A percentile compares a stretch with the other conserved stretches of the same genome.
phyloP scores from a whole-genome alignment of 2,329 filamentous ascomycete species.

The Colletotrichum chrysophilum region DNA sequence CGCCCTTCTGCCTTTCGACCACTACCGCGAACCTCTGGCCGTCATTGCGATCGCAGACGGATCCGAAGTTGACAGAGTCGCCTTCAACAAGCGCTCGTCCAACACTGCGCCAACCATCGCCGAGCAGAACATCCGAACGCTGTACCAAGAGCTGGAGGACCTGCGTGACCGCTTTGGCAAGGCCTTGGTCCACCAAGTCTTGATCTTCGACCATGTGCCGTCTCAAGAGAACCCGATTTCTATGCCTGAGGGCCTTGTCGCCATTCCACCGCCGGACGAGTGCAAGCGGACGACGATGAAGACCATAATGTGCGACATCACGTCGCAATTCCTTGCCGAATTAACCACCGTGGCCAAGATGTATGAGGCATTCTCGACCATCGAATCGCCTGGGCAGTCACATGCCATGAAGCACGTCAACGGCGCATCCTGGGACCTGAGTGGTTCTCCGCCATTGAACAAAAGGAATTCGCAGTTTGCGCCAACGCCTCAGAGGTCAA shows the following conservation, averaged over 20 bases:
- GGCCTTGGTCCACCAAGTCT: conserved; percentile 76
- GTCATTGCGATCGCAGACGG: conserved; percentile 88
- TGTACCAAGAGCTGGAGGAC: conserved; percentile 73
- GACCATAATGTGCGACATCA: conserved; percentile 80
- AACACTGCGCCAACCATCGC: conserved; percentile 53
- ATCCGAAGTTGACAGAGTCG: conserved; percentile 63
- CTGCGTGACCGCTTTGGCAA: conserved; percentile 76
- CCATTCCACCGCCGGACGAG: conserved; percentile 71
- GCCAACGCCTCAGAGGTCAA: conserved; percentile 54
- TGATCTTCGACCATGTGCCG: conserved; percentile 77
- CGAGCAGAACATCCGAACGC: conserved; percentile 62
- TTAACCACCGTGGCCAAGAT: conserved; percentile 77
- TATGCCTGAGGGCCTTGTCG: conserved; percentile 71
- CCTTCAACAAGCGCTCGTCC: conserved; percentile 61
- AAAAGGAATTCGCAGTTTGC: conserved; percentile 64
- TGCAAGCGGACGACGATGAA: conserved; percentile 82
- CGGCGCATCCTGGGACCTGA: conserved; percentile 45
- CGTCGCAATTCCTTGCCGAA: conserved; percentile 74
- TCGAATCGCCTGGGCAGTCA: conserved; percentile 75
- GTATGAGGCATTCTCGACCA: conserved; percentile 73
- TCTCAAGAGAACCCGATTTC: conserved; percentile 53
- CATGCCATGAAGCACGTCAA: conserved; percentile 44
- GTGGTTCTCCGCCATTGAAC: conserved; percentile 40
- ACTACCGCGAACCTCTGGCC: conserved; percentile 83
- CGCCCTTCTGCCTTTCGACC: conserved; percentile 85